Evolutionary conservation across 441 rosid species (phyloP).

Genomic region (Omphalea diandra): DNA sequence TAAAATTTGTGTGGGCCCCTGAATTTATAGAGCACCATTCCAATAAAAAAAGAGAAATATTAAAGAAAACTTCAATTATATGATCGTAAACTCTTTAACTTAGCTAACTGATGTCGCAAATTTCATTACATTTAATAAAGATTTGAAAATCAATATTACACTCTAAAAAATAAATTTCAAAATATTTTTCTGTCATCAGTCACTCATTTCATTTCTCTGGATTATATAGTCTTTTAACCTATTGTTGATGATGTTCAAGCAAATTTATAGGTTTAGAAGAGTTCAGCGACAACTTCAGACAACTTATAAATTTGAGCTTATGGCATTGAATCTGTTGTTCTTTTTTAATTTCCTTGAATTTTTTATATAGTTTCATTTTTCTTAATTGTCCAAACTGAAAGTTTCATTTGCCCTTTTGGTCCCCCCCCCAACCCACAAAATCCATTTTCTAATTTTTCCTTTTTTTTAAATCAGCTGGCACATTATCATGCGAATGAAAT

Average conservation of each 20-base stretch:
- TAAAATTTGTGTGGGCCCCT: not conserved
- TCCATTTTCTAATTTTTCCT: not conserved
- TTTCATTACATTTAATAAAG: not conserved
- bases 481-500: slow-evolving; percentile 74
- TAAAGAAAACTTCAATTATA: too few species aligned
- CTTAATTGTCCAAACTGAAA: not conserved
- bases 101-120: not conserved
- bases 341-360: not conserved
- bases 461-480: slow-evolving; percentile 64
- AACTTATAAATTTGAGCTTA: not conserved
- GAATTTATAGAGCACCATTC: not conserved
- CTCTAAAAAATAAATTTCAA: not conserved
- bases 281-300: not conserved
- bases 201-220: not conserved
- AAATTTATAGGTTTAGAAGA: not conserved
- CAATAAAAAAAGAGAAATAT: not conserved
- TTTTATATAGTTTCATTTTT: not conserved
- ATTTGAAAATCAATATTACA: not conserved
- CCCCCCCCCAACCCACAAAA: not conserved
- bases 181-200: not conserved
- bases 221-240: not conserved
- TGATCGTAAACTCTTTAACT: not conserved
- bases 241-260: not conserved
- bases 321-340: not conserved
- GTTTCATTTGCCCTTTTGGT: not conserved